Evolutionary conservation across 169 alveolate species (phyloP), one percentile per base, ranked within the genome.

Genomic region (Plasmodium gonderi): DNA sequence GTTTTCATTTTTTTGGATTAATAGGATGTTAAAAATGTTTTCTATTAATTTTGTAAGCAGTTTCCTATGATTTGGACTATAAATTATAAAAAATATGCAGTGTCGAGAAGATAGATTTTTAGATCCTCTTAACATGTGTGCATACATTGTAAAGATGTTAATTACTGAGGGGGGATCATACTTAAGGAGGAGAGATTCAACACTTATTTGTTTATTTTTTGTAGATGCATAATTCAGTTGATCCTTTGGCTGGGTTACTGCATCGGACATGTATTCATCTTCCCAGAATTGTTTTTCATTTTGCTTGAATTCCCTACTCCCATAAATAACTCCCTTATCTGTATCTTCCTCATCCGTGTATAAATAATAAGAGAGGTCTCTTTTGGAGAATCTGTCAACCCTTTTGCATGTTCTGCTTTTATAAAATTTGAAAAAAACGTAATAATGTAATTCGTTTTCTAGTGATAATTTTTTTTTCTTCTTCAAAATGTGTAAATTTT

Each of bases 331-430:
- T n/a, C n/a, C 14, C 26, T 6, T 23, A 3, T 2, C 23, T 9
- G 3, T 36, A 0, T 60, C 38, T 8, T 6, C 72, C 72, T 60
- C 72, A 29, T 60, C 72, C 72, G 40, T 20, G 72, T 23, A 60
- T 29, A 36, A 29, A 23, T 60, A 60, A n/a, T 60, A 60, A 12
- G 72, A 60, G 40, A 60, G 8, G 26, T 60, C 72, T n/a, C 40
- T 60, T 60, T 11, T 20, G 40, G 6, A 12, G 40, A 60, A 4
- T 23, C 40, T 29, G 40, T 60, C 72, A n/a, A 23, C 40, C 72
- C 72, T 60, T 60, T 60, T 60, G 72, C 72, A 60, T 7, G 72
- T 60, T n/a, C 72, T 60, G 72, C 38, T 60, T 60, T n/a, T 20
- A 6, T 60, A 29, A 12, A n/a, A 60, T 8, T 60, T 29, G 1